These are phyloP conservation scores for Eimeria brunetti DNA, from an alignment of 169 alveolate species.

Conservation along the genomic window DNA sequence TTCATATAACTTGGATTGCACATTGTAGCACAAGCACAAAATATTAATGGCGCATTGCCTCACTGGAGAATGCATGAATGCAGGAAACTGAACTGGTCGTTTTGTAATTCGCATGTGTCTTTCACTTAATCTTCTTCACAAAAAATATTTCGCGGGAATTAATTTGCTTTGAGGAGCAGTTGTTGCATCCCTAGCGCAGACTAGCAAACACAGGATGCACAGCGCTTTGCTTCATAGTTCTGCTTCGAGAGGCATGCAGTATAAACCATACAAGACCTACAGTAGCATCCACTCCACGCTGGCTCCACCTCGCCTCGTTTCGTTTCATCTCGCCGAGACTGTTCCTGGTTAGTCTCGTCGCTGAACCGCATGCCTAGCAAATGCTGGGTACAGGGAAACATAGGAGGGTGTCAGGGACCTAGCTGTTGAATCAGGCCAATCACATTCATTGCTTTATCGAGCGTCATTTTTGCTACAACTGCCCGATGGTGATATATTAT, in stretches of 20 bases:
- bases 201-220: not conserved
- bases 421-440: constrained; percentile 21
- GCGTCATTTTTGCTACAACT: not conserved
- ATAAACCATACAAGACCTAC: not conserved
- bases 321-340: no score
- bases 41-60: not conserved
- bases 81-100: not conserved
- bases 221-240: constrained; percentile 15
- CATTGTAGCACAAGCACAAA: not conserved
- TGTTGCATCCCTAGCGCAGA: not conserved
- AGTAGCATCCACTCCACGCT: constrained; percentile 30
- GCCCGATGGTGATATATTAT: not conserved
- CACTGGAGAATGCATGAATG: not conserved
- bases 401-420: not conserved
- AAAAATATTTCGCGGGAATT: not conserved
- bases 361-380: constrained; percentile 18
- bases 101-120: not conserved
- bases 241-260: not conserved
- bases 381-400: constrained; percentile 29
- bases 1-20: not conserved
- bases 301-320: not conserved
- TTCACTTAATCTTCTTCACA: not conserved
- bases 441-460: not conserved
- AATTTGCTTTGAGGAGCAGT: not conserved
- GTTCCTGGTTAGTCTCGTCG: not conserved